These are phyloP conservation scores for Venturia oleaginea DNA, from an alignment of 2,329 filamentous ascomycete genomes.

Conservation along the genomic window DNA sequence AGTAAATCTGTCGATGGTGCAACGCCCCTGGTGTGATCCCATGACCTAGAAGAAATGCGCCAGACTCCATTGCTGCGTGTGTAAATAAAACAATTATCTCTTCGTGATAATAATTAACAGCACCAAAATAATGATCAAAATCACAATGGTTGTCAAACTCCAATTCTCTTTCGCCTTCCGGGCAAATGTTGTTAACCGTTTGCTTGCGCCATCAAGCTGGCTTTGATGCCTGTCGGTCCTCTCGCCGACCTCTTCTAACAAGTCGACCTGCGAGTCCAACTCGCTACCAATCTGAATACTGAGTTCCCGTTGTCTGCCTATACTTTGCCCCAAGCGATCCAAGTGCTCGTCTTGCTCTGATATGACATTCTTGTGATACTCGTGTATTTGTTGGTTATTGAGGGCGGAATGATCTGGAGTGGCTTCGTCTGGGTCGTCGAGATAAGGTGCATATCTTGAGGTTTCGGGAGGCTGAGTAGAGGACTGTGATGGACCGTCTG, in stretches of 20 bases:
- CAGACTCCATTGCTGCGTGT: slow-evolving; percentile 4
- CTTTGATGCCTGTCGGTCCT: slow-evolving; percentile 72
- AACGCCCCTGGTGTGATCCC: neutral
- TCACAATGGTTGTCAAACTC: slow-evolving; percentile 74
- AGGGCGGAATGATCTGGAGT: slow-evolving; percentile 48
- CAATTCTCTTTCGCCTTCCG: slow-evolving; percentile 73
- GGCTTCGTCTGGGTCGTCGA: slow-evolving; percentile 52
- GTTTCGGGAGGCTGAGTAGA: neutral
- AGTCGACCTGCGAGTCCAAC: slow-evolving; percentile 76
- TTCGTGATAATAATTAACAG: slow-evolving; percentile 77
- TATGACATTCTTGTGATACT: slow-evolving; percentile 71
- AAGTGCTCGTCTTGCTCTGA: slow-evolving; percentile 89
- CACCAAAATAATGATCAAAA: slow-evolving; percentile 71
- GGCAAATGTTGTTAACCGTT: slow-evolving; percentile 61
- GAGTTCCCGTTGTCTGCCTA: slow-evolving; percentile 81
- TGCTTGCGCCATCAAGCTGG: slow-evolving; percentile 65
- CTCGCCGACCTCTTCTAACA: slow-evolving; percentile 83
- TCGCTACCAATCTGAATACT: slow-evolving; percentile 96
- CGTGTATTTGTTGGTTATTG: slow-evolving; percentile 77
- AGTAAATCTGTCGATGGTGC: neutral
- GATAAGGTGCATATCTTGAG: slow-evolving; percentile 55
- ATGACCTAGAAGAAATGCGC: neutral
- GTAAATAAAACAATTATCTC: slow-evolving; percentile 29
- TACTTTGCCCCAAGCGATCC: slow-evolving; percentile 77
- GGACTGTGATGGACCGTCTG: slow-evolving; percentile 47